phyloP scores from a whole-genome alignment of 2,329 filamentous ascomycete species.

The Phaeosphaeriaceae sp. region DNA sequence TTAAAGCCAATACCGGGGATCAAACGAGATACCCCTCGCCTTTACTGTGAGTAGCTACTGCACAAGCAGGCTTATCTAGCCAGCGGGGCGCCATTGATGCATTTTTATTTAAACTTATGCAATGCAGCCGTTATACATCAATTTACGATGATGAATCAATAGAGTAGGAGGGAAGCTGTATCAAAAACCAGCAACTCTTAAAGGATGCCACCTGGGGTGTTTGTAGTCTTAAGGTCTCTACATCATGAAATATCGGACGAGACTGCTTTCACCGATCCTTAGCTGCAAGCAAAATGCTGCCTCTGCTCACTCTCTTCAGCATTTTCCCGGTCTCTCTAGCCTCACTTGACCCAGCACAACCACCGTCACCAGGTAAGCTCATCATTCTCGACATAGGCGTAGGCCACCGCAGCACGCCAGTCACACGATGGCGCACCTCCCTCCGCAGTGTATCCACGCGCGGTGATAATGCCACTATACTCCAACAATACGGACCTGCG shows the following conservation, averaged over 20 bases:
- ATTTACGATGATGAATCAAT: neutral
- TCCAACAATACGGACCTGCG: slow-evolving; percentile 12
- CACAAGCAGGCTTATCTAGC: too few species aligned
- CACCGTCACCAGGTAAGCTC: slow-evolving; percentile 1
- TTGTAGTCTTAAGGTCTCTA: neutral
- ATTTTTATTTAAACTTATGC: neutral
- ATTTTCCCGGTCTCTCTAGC: neutral
- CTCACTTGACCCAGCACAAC: neutral
- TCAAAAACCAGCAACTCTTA: too few species aligned
- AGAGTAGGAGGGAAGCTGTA: neutral
- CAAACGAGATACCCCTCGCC: too few species aligned
- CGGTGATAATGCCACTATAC: slow-evolving; percentile 12
- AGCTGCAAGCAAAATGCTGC: slow-evolving; percentile 1
- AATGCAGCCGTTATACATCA: neutral
- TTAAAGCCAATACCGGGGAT: too few species aligned
- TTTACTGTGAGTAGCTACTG: neutral
- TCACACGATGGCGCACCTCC: slow-evolving; percentile 18
- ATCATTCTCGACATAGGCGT: slow-evolving; percentile 20
- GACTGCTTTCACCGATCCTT: neutral
- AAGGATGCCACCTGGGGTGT: too few species aligned
- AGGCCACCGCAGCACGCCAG: slow-evolving; percentile 17
- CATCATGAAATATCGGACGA: neutral
- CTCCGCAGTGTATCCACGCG: slow-evolving; percentile 13
- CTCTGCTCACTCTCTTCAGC: slow-evolving; percentile 2
- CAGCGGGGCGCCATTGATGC: too few species aligned